Evolutionary conservation across 805 yeast genomes (phyloP).

Genomic region (Naumovozyma castellii): DNA sequence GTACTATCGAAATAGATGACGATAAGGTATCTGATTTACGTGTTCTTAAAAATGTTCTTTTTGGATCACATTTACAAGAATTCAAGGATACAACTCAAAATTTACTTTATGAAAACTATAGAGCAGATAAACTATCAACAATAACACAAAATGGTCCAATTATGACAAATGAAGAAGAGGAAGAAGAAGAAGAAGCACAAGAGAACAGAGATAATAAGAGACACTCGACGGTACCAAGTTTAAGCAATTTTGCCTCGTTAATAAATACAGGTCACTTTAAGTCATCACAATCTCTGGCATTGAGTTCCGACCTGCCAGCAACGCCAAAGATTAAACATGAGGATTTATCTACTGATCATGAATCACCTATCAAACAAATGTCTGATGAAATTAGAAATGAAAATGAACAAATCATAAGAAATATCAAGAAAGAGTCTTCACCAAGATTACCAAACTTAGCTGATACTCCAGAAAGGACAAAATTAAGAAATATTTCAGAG

Average conservation of each 20-base stretch:
- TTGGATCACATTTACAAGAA: conserved; percentile 78
- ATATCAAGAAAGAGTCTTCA: conserved; percentile 30
- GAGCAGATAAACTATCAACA: conserved; percentile 64
- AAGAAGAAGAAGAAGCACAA: conserved; percentile 2
- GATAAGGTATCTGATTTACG: conserved; percentile 47
- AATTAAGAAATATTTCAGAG: conserved; percentile 67
- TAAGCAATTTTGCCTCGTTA: conserved; percentile 29
- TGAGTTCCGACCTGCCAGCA: conserved; percentile 17
- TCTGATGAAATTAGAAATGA: conserved; percentile 31
- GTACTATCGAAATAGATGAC: conserved; percentile 37
- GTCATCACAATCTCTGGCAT: conserved; percentile 23
- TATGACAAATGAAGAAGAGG: conserved; percentile 5
- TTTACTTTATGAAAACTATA: conserved; percentile 63
- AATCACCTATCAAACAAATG: conserved; percentile 33
- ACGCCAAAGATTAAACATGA: conserved; percentile 15
- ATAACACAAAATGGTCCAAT: conserved; percentile 33
- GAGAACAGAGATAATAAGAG: conserved; percentile 9
- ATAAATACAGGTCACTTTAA: conserved; percentile 29
- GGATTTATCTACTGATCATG: conserved; percentile 9
- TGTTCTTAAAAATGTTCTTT: conserved; percentile 54
- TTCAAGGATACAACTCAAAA: conserved; percentile 74
- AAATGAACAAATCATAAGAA: conserved; percentile 31
- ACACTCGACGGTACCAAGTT: conserved; percentile 29
- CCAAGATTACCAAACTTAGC: conserved; percentile 20
- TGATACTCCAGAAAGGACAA: conserved; percentile 40